Evolutionary conservation across 2,329 filamentous ascomycete genomes (phyloP).

Genomic region (Fusarium sp.): DNA sequence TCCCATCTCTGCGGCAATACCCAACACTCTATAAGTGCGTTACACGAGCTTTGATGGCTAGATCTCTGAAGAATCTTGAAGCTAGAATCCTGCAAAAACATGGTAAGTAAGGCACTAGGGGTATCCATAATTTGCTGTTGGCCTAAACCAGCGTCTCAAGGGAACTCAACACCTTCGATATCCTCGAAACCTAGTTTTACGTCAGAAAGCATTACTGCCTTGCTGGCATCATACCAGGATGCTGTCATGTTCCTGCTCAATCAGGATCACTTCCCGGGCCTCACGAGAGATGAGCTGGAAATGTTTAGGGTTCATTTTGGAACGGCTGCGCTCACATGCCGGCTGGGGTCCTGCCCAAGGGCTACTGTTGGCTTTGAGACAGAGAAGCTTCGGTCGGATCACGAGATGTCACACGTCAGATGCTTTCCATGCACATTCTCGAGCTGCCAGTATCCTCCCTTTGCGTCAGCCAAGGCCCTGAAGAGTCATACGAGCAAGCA

Average conservation of each 20-base stretch:
- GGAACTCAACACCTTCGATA: not conserved
- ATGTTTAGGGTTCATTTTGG: constrained; percentile 14
- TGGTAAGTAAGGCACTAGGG: too few relatives aligned
- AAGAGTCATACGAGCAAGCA: not conserved
- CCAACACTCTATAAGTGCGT: not conserved
- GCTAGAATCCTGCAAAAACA: not conserved
- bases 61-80: constrained; percentile 11
- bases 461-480: not conserved
- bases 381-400: not conserved
- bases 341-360: not conserved
- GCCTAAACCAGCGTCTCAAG: not conserved
- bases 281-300: constrained; percentile 7
- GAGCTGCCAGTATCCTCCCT: not conserved
- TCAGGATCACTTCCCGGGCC: not conserved
- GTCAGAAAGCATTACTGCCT: not conserved
- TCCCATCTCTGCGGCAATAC: too few relatives aligned
- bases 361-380: constrained; percentile 14
- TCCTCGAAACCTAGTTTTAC: accelerated
- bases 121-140: too few relatives aligned
- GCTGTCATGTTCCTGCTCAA: not conserved
- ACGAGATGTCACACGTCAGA: constrained; percentile 18
- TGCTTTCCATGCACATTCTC: not conserved
- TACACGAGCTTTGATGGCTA: not conserved
- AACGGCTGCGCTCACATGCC: constrained; percentile 12
- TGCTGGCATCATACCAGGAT: constrained; percentile 17